These are phyloP conservation scores for Globomyces sp. DNA, from an alignment of 371 early-diverging fungal genomes.

Conservation along the genomic window DNA sequence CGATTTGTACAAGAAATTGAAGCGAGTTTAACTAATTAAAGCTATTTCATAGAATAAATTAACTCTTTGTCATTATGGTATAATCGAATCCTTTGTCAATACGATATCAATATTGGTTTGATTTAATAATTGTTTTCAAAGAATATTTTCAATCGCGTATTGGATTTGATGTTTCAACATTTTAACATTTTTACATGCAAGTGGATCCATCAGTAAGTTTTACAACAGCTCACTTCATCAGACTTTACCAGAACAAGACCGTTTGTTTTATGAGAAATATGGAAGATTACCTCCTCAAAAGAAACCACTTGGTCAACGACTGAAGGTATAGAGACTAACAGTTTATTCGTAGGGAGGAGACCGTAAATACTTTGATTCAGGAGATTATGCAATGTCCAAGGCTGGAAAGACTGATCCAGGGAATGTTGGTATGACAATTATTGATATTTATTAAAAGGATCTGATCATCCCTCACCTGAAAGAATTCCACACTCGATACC, in stretches of 20 bases:
- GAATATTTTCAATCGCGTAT: too few relatives aligned
- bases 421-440: slow-evolving; percentile 50
- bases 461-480: slow-evolving; percentile 88
- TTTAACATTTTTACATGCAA: not conserved
- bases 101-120: too few relatives aligned
- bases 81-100: too few relatives aligned
- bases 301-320: slow-evolving; percentile 68
- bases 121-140: too few relatives aligned
- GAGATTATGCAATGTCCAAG: slow-evolving; percentile 94
- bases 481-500: slow-evolving; percentile 88
- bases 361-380: slow-evolving; percentile 97
- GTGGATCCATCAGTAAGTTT: not conserved
- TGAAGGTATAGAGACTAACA: slow-evolving; percentile 60
- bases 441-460: slow-evolving; percentile 47
- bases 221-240: too few relatives aligned
- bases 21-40: too few relatives aligned
- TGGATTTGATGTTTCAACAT: too few relatives aligned
- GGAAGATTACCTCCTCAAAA: slow-evolving; percentile 75
- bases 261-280: slow-evolving; percentile 75
- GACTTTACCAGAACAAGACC: slow-evolving; percentile 51
- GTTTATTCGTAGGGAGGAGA: slow-evolving; percentile 47
- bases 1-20: too few relatives aligned
- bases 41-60: too few relatives aligned
- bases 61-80: too few relatives aligned
- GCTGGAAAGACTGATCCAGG: slow-evolving; percentile 76